A percentile compares a stretch with the other conserved stretches of the same genome.
Conservation (phyloP, 345 rosid species). For the Salix dunnii region DNA sequence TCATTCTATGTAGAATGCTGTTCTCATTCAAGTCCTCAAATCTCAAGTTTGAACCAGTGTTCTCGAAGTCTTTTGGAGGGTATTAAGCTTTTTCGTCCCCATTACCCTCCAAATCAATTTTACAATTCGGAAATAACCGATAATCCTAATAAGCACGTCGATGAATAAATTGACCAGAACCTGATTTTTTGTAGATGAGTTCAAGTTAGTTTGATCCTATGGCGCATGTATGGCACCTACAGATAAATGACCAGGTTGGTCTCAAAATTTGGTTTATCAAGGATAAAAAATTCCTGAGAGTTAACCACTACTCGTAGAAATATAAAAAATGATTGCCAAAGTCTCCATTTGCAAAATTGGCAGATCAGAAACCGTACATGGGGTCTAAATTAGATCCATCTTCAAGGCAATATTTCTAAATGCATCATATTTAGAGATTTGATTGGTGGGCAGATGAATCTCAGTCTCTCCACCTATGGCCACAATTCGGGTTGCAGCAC, state of each 20-base stretch:
- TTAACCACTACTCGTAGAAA: background rate
- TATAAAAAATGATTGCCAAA: background rate
- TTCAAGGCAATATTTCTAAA: background rate
- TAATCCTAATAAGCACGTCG: background rate
- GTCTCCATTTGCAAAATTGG: background rate
- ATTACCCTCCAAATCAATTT: too few relatives aligned
- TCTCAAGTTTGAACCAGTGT: background rate
- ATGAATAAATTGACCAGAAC: background rate
- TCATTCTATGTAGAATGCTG: background rate
- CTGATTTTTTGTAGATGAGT: background rate
- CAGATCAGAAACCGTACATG: background rate
- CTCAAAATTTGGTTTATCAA: background rate
- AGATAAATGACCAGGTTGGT: background rate
- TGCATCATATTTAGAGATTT: background rate
- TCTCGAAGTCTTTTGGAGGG: background rate
- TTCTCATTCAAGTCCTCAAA: background rate
- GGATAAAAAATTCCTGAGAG: background rate
- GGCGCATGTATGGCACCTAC: background rate
- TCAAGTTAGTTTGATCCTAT: background rate
- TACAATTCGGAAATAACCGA: background rate
- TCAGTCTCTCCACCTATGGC: conserved; percentile 74
- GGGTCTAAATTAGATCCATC: background rate
- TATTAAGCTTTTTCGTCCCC: background rate
- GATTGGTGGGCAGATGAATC: background rate
- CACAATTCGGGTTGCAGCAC: conserved; percentile 76